Evolutionary conservation across 805 yeast species (phyloP), one percentile per base, ranked within the genome.

Genomic region (Teunomyces barrocoloradensis): DNA sequence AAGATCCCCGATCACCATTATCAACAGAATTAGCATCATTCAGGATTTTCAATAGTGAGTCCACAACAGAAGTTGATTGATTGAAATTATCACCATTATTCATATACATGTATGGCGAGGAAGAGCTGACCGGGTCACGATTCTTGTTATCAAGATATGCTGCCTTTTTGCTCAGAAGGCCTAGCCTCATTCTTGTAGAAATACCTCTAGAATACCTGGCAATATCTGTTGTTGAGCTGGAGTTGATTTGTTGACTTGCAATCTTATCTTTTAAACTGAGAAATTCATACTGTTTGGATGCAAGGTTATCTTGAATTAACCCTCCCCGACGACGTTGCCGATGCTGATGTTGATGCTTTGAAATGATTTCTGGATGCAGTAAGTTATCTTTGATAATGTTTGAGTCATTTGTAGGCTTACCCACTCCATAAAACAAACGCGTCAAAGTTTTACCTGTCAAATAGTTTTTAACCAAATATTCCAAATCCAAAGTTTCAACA

Each of bases 401-500:
- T 9, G 23, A 27, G 12, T 30, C 47, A n/a, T 34, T 23, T 5
- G 35, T 17, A 11, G 43, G 9, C 17, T 37, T 35, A 9, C 30
- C 17, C 6, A 45, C 30, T 5, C 71, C 73, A 25, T 54, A 51
- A 66, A 71, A 73, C 25, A 73, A 55, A 10, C 70, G 53, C 17
- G 58, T 50, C 18, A 73, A 51, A 2, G 67, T 64, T 45, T 63
- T 68, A 0, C 77, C 77, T 4, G 58, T 51, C 12, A 72, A 48
- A 53, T 61, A 58, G 39, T 60, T 60, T 25, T 59, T 59, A 2
- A 68, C 68, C 10, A 73, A 53, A 3, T 52, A 47, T 20, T 73
- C 75, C 42, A 73, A 58, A 46, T 73, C 75, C 18, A 66, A 50
- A 1, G 76, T 71, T 48, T 73, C 78, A 11, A 72, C 71, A 25